These are phyloP conservation scores for Herpetomonas tarakana DNA, from an alignment of 208 protist genomes.

Conservation along the genomic window DNA sequence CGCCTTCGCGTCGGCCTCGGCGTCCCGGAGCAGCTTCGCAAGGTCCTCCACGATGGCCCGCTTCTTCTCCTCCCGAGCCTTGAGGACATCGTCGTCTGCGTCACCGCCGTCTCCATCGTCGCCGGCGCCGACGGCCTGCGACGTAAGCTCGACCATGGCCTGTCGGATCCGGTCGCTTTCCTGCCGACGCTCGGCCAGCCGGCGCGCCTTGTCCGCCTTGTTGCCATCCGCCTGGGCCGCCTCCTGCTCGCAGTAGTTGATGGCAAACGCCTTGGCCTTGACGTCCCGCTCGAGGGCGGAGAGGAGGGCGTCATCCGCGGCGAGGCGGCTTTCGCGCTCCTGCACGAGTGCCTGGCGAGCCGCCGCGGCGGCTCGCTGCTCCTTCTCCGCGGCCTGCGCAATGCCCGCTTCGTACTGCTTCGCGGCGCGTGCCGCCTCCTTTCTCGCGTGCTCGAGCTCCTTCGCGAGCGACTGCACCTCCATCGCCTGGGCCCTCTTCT, in stretches of 20 bases:
- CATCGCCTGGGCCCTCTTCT: not conserved
- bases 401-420: not conserved
- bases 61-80: constrained; percentile 6
- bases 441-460: constrained; percentile 1
- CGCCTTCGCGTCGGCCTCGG: constrained; percentile 7
- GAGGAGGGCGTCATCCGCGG: not conserved
- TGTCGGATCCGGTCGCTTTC: not conserved
- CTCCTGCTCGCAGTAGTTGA: constrained; percentile 5
- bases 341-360: not conserved
- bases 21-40: not conserved
- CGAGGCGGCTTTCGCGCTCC: not conserved
- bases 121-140: constrained; percentile 1
- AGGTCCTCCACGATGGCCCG: constrained; percentile 5
- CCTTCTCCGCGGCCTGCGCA: constrained; percentile 2
- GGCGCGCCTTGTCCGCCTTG: not conserved
- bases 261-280: constrained; percentile 1
- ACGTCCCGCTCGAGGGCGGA: constrained; percentile 6
- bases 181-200: not conserved
- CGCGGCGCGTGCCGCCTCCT: constrained; percentile 3
- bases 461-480: not conserved
- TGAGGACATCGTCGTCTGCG: not conserved
- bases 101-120: not conserved
- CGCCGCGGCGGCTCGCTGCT: constrained; percentile 3
- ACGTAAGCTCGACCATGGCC: not conserved
- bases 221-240: not conserved